A percentile compares a stretch with the other conserved stretches of the same genome.
phyloP scores from a whole-genome alignment of 2,329 filamentous ascomycete species.

The Fusarium palustre region DNA sequence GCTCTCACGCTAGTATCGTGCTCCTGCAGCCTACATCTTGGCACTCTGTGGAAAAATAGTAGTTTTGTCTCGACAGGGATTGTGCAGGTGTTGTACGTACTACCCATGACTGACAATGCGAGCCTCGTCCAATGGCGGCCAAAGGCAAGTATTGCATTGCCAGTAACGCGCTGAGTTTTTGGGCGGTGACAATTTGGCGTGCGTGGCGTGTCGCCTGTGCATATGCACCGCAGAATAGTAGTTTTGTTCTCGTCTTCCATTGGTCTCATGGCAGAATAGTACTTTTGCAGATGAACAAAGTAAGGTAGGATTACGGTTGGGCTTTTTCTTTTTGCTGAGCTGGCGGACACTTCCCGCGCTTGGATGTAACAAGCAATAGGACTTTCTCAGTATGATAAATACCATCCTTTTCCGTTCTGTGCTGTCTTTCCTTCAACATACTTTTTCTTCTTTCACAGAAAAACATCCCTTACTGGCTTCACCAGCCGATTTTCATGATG shows the following conservation, averaged over 20 bases:
- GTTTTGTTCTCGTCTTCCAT: not conserved
- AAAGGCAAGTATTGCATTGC: too few species aligned
- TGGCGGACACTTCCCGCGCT: not conserved
- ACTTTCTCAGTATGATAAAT: not conserved
- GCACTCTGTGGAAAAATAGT: too few species aligned
- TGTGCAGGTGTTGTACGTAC: not conserved
- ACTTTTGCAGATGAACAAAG: not conserved
- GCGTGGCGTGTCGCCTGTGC: not conserved
- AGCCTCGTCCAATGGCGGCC: not conserved
- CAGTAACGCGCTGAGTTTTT: not conserved
- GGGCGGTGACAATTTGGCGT: not conserved
- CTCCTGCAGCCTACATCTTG: not conserved
- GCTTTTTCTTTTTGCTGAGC: not conserved
- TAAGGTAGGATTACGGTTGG: too few species aligned
- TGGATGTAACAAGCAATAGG: too few species aligned
- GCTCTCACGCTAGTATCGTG: too few species aligned
- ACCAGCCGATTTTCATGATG: not conserved
- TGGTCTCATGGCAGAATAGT: not conserved
- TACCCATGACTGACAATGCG: not conserved
- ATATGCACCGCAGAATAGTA: not conserved
- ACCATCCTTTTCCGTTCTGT: too few species aligned
- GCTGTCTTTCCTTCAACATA: too few species aligned
- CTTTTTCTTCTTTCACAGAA: too few species aligned
- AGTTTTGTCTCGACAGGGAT: not conserved
- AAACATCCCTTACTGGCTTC: rapidly evolving